These are phyloP conservation scores for Patellifolia procumbens DNA, from an alignment of 179 eudicot species.

Conservation along the genomic window DNA sequence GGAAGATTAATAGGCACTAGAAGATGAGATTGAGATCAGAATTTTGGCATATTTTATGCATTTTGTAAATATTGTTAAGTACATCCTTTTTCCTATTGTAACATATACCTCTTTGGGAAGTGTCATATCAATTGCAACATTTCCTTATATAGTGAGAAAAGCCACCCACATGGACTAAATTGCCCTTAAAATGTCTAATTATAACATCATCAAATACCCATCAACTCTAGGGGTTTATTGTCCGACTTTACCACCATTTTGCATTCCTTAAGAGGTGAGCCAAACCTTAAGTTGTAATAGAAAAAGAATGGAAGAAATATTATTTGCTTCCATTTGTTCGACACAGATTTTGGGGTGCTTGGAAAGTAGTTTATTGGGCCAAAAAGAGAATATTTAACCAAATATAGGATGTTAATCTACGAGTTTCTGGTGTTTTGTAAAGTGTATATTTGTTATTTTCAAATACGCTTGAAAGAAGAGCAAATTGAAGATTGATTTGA, in stretches of 20 bases:
- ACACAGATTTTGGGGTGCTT: not conserved
- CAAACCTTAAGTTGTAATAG: not conserved
- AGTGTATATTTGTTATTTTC: not conserved
- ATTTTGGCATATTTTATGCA: not conserved
- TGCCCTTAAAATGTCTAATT: no score
- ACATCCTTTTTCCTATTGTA: no score
- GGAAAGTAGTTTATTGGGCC: not conserved
- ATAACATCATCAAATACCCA: no score
- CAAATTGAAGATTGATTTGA: not conserved
- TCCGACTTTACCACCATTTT: no score
- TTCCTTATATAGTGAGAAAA: no score
- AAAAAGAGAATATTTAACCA: not conserved
- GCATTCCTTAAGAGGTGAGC: no score
- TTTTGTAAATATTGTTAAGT: no score
- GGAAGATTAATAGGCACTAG: constrained; percentile 90
- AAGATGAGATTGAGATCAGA: constrained; percentile 27
- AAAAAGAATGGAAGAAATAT: not conserved
- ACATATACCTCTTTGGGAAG: no score
- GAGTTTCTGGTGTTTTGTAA: not conserved
- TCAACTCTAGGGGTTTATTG: no score
- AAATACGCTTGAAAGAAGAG: not conserved
- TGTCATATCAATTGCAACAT: no score
- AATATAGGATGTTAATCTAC: no score
- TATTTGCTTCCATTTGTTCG: not conserved
- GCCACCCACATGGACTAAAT: no score